These are phyloP conservation scores for Camellia japonica DNA, from an alignment of 148 eudicot genomes.

Conservation along the genomic window DNA sequence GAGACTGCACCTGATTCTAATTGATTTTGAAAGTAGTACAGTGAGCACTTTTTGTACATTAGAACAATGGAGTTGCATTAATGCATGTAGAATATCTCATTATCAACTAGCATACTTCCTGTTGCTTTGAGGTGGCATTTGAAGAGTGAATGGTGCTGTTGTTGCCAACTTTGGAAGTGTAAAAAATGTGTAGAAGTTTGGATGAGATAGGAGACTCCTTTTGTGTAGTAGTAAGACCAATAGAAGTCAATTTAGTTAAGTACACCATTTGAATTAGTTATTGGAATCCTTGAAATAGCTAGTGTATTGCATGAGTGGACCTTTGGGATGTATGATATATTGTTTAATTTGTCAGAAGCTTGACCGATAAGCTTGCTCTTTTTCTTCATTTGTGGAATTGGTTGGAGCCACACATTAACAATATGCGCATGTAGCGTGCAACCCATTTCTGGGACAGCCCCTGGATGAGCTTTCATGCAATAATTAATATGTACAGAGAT, in stretches of 20 bases:
- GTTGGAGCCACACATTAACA: background rate
- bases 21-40: background rate
- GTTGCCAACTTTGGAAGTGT: background rate
- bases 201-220: background rate
- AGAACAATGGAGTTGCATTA: background rate
- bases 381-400: background rate
- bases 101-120: background rate
- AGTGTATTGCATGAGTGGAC: background rate
- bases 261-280: background rate
- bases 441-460: background rate
- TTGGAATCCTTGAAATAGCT: conserved; percentile 4
- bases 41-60: background rate
- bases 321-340: background rate
- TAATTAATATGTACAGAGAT: conserved; percentile 1
- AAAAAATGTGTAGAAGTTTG: background rate
- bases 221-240: background rate
- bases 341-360: background rate
- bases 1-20: background rate
- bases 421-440: background rate
- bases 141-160: conserved; percentile 3
- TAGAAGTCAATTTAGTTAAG: background rate
- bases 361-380: background rate
- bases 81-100: background rate
- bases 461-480: conserved; percentile 5
- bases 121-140: conserved; percentile 8